Evolutionary conservation across 1,284 basidiomycete genomes (phyloP).

Genomic region (Thelephora terrestris): DNA sequence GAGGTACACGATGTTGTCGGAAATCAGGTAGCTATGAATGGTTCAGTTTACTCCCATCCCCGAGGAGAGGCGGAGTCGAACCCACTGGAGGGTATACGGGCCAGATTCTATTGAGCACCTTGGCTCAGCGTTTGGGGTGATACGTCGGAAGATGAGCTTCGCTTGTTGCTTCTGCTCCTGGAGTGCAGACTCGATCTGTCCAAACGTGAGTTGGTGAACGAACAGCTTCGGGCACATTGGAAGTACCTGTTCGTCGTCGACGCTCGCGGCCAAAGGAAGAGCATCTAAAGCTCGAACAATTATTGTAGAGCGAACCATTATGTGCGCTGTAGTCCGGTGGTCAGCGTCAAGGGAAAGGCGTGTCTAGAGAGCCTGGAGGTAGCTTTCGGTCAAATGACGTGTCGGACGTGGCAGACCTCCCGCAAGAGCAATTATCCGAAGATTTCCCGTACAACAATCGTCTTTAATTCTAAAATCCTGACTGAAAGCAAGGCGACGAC

Average conservation of each 20-base stretch:
- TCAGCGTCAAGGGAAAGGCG: too few species aligned
- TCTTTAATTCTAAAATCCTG: too few species aligned
- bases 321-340: neutral
- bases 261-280: constrained; percentile 86
- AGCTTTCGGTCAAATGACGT: too few species aligned
- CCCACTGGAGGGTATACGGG: constrained; percentile 86
- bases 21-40: constrained; percentile 77
- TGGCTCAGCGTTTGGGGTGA: constrained; percentile 90
- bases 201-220: constrained; percentile 5
- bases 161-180: constrained; percentile 98
- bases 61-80: constrained; percentile 8
- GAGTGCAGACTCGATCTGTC: constrained; percentile 81
- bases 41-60: neutral
- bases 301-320: constrained; percentile 87
- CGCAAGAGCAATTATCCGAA: too few species aligned
- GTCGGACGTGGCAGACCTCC: too few species aligned
- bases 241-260: constrained; percentile 86
- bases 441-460: too few species aligned
- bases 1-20: constrained; percentile 89
- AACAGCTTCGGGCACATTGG: constrained; percentile 1
- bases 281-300: constrained; percentile 89
- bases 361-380: too few species aligned
- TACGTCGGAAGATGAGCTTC: constrained; percentile 90
- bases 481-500: too few species aligned
- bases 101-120: constrained; percentile 96